Percentiles rank a stretch among this genome's conserved stretches.
Evolutionary conservation across 495 filamentous ascomycete genomes (phyloP).

Genomic region (Extremus antarcticus): DNA sequence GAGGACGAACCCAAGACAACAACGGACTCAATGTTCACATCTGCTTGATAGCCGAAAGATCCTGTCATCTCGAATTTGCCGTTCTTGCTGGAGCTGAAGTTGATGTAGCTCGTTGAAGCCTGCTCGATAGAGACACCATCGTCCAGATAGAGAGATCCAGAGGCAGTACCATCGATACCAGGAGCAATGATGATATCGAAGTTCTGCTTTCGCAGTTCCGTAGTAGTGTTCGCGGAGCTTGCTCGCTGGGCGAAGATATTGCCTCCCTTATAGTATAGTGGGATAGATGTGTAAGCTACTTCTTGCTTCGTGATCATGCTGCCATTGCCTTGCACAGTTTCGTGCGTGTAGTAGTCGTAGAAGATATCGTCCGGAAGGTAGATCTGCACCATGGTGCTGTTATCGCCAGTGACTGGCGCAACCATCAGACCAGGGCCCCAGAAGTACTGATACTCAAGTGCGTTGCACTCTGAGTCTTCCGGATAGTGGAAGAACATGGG

Average conservation of each 20-base stretch:
- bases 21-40: neutral
- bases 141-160: slow-evolving; percentile 42
- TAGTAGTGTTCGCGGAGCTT: slow-evolving; percentile 56
- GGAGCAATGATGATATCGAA: slow-evolving; percentile 65
- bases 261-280: slow-evolving; percentile 61
- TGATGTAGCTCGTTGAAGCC: slow-evolving; percentile 19
- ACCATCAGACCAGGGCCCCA: slow-evolving; percentile 63
- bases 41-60: slow-evolving; percentile 20
- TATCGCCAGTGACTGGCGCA: slow-evolving; percentile 55
- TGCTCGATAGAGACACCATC: slow-evolving; percentile 29
- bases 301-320: slow-evolving; percentile 40
- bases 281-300: slow-evolving; percentile 54
- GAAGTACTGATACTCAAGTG: slow-evolving; percentile 61
- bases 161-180: slow-evolving; percentile 36
- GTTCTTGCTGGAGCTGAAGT: slow-evolving; percentile 20
- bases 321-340: slow-evolving; percentile 46
- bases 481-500: slow-evolving; percentile 68
- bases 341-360: slow-evolving; percentile 65
- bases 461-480: slow-evolving; percentile 47
- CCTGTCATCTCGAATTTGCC: slow-evolving; percentile 18
- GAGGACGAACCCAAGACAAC: neutral
- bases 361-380: slow-evolving; percentile 67
- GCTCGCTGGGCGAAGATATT: slow-evolving; percentile 55
- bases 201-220: slow-evolving; percentile 50
- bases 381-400: slow-evolving; percentile 52